Evolutionary conservation across 2,329 filamentous ascomycete genomes (phyloP), one percentile per base, ranked within the genome.

Genomic region (Beauveria bassiana): DNA sequence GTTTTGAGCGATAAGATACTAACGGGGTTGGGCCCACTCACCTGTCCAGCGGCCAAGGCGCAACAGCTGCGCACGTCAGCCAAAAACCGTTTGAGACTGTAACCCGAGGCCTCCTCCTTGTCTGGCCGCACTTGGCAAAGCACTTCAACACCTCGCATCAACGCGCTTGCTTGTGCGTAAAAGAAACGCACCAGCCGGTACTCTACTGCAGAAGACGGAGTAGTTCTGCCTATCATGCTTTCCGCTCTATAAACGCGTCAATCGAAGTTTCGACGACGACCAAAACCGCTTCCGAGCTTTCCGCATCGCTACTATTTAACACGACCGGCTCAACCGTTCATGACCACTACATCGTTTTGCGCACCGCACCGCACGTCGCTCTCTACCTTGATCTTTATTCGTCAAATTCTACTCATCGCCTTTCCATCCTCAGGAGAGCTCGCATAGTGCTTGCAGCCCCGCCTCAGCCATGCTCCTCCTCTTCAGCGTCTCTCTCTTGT

Each of bases 401-500:
- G 14, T 31, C 5, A 10, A 45, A 1, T 14, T n/a, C 6, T 34
- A 14, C 10, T 45, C 9, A 56, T 18, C 18, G 8, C 18, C 4
- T 46, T n/a, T 9, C 34, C 18, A 28, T 38, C 53, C 5, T 22
- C 24, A n/a, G 34, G 14, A 56, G 10, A 34, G 51, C 34, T 22
- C 28, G 54, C 53, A 46, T 22, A 40, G 16, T 16, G 42, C 53
- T 45, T 26, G 40, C 42, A 49, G 47, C 42, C 49, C 52, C 34
- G 28, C 51, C 45, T 47, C 52, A 69, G 72, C 75, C 68, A 96
- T 96, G 91, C 95, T 93, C 78, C 73, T 96, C 65, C 84, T 96
- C 77, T 96, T 92, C 78, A 86, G 84, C 68, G 73, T 93, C 66
- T 85, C 85, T 70, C 83, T 96, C 72, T 74, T 88, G 68, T 81